Evolutionary conservation across 768 basidiomycete species (phyloP), one percentile per base, ranked within the genome.

Genomic region (Suillus plorans): DNA sequence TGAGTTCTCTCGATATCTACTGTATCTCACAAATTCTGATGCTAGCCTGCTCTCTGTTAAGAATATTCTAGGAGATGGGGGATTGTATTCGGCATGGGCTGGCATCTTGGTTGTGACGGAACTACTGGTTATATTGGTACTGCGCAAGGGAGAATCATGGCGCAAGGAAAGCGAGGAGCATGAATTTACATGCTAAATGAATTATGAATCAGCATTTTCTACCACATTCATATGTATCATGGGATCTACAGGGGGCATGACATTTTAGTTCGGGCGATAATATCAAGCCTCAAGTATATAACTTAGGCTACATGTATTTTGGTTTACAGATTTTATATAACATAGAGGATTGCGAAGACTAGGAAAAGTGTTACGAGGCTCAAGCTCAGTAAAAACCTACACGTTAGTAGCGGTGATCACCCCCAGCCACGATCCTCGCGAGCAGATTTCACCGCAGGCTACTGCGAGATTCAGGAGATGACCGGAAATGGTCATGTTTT

Each of bases 21-120:
- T 18, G 7, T 31, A 31, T 31, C 34, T n/a, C 31, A 9, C 63
- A 39, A 14, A 8, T 49, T 2, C 45, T 55, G 39, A 64, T 57
- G 36, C n/a, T 31, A 28, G 57, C 36, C 18, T 64, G 34, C 53
- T 12, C 44, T 50, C 37, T 20, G 5, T 67, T 5, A 68, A 92
- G 83, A 81, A 88, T 63, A 79, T 83, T 1, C 79, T 94, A 37
- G 93, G 93, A 0, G 93, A 95, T 70, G 93, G 93, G 72, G 82
- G 92, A 73, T 79, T 90, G 63, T 95, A 93, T 73, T 88, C 90
- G 0, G 80, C 91, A 2, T 90, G 85, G 77, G 79, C 81, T 0
- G 83, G 82, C 0, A 42, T 94, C 0, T 69, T 92, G 70, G 65
- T 84, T 2, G 53, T 86, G 37, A 82, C 80, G 55, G 86, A 86